These are phyloP conservation scores for Wallacemonas sp. DNA, from an alignment of 208 protist species.

Conservation along the genomic window DNA sequence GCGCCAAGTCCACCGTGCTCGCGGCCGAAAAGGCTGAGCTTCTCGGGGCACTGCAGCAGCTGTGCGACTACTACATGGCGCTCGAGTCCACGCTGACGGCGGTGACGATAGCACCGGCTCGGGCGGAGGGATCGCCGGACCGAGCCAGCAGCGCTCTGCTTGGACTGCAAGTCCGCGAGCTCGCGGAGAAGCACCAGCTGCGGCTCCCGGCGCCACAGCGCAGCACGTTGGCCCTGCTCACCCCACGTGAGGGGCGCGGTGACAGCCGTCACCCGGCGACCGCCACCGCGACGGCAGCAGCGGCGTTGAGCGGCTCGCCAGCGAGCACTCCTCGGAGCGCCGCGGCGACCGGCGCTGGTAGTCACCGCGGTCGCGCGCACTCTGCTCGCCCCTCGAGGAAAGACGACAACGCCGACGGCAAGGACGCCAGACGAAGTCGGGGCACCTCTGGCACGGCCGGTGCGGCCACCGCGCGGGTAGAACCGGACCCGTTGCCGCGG, in stretches of 20 bases:
- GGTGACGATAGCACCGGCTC: neutral
- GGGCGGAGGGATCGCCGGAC: neutral
- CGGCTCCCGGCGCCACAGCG: neutral
- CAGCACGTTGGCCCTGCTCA: neutral
- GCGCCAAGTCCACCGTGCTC: conserved; percentile 16
- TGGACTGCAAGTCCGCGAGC: neutral
- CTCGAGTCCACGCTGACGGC: neutral
- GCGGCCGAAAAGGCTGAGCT: conserved; percentile 17
- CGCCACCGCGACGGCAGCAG: too few species aligned
- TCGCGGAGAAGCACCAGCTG: neutral
- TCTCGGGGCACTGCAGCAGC: neutral
- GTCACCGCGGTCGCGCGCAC: too few species aligned
- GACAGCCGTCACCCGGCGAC: too few species aligned
- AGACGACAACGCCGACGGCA: too few species aligned
- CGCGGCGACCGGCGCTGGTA: too few species aligned
- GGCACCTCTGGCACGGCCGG: too few species aligned
- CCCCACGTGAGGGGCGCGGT: neutral
- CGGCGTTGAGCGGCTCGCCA: too few species aligned
- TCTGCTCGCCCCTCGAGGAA: too few species aligned
- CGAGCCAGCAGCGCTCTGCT: neutral
- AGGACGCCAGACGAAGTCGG: too few species aligned
- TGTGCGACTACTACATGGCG: conserved; percentile 2
- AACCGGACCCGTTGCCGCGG: neutral
- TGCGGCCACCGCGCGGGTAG: too few species aligned
- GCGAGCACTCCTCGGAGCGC: too few species aligned